Evolutionary conservation across 345 rosid species (phyloP), one percentile per base, ranked within the genome.

Genomic region (Combretum micranthum): DNA sequence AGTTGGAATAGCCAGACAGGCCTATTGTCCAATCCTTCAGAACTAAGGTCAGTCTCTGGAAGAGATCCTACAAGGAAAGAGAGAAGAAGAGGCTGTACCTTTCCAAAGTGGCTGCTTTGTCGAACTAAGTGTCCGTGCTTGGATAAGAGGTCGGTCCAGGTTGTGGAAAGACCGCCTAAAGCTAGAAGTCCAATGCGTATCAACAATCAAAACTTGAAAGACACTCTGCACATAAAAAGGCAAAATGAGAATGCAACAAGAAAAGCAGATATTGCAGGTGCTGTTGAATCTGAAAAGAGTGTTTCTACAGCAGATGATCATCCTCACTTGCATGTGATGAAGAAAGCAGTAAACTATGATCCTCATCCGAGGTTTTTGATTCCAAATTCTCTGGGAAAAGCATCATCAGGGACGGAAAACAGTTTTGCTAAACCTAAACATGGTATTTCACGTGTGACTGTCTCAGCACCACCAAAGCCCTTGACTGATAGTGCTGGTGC

Each of bases 1-100:
- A 90, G 96, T 55, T 90, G 94, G 96, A 90, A 90, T 57, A 87
- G 96, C 70, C 91, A 83, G 77, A 80, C 82, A 17, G 97, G 96
- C 18, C 63, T 85, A 52, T 59, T 90, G 47, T 55, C 73, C 39
- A 32, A 32, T 7, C 0, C 39, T 32, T 32, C 39, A 1, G 39
- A 7, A 32, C 39, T 7, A 32, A 32, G 4, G 39, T 32, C 39
- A 7, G 39, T 32, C 9, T 32, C 3, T 32, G 10, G 39, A 32
- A 32, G 39, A 7, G 39, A 32, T 32, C 39, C 39, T 32, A 32
- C 6, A 32, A 32, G 39, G 39, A 32, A 32, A 32, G 9, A 32
- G 39, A 54, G 47, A 71, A 58, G 68, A 72, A 60, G 59, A 61
- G 47, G 46, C 44, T 65, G 23, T 32, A 7, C 39, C 1, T 52